A percentile compares a stretch with the other conserved stretches of the same genome.
These are phyloP conservation scores for Teratosphaeria viscida DNA, from an alignment of 2,329 filamentous ascomycete species.

Conservation along the genomic window DNA sequence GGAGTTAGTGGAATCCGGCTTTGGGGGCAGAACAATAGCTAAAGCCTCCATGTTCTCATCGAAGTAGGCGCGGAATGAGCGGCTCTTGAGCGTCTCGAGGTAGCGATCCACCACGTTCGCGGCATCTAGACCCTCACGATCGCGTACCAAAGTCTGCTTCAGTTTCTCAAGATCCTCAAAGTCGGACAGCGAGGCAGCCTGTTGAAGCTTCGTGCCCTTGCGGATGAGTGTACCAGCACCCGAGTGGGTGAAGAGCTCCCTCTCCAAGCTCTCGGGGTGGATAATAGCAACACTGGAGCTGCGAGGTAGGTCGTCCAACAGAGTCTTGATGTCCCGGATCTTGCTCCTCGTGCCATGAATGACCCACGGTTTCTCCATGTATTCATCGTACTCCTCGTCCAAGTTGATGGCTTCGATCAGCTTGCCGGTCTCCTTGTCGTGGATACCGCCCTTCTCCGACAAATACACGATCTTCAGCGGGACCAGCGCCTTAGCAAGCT, in stretches of 20 bases:
- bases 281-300: constrained; percentile 96
- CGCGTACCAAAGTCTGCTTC: constrained; percentile 71
- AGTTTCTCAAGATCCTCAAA: constrained; percentile 68
- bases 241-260: constrained; percentile 92
- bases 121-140: constrained; percentile 72
- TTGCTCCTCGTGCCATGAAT: constrained; percentile 89
- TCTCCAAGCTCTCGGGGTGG: constrained; percentile 88
- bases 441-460: constrained; percentile 94
- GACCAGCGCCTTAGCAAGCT: constrained; percentile 78
- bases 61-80: constrained; percentile 84
- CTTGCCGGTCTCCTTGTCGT: constrained; percentile 84
- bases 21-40: constrained; percentile 72
- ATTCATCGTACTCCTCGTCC: constrained; percentile 85
- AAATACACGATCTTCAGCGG: constrained; percentile 96
- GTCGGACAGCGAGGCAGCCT: constrained; percentile 58
- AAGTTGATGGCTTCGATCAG: constrained; percentile 97
- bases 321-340: constrained; percentile 94
- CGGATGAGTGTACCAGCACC: constrained; percentile 89
- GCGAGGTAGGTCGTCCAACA: constrained; percentile 77
- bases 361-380: constrained; percentile 93
- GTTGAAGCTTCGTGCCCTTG: constrained; percentile 79
- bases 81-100: constrained; percentile 63
- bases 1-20: constrained; percentile 50
- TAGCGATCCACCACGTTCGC: constrained; percentile 79
- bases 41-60: constrained; percentile 91